Evolutionary conservation across 2,329 filamentous ascomycete genomes (phyloP), one percentile per base, ranked within the genome.

Genomic region (Phyllosticta capitalensis): DNA sequence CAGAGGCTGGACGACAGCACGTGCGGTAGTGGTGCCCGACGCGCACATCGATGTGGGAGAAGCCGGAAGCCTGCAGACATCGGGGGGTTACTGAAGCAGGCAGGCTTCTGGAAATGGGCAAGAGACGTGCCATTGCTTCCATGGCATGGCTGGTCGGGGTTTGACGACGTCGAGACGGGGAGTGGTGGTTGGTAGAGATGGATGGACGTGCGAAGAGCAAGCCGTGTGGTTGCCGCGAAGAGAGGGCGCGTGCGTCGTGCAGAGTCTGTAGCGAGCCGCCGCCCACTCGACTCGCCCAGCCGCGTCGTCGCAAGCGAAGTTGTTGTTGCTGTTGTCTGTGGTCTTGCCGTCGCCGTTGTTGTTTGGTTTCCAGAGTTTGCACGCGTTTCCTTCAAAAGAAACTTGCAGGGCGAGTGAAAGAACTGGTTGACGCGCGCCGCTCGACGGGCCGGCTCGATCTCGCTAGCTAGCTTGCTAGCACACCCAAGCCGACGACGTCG

Each of bases 1-100:
- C 28, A 58, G 56, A 58, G 55, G 54, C 54, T 28, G 55, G 26
- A 49, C 28, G n/a, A 17, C 20, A 14, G 28, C 56, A 58, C 56
- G 56, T 58, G 56, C 56, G 50, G 50, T 5, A 10, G 9, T 24
- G 26, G 49, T 52, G 48, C 48, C 30, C 30, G 30, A 38, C 30
- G 30, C 7, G 10, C 30, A 38, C 10, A 14, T 38, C 30, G 30
- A 38, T 38, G 30, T 38, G 30, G 30, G 30, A 38, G 30, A 38
- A 38, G 30, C 30, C 30, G 9, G 30, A 38, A 38, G 30, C 30
- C 30, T 38, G 30, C 30, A 38, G 30, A 38, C 30, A 38, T 38
- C 30, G 30, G 30, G 30, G 30, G 30, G 30, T 38, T 38, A 38
- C 30, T 38, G 30, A 38, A 38, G 30, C 30, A 38, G 30, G 30